A percentile compares a stretch with the other conserved stretches of the same genome.
phyloP scores from a whole-genome alignment of 2,329 filamentous ascomycete genomes.

The Penicillium sp. region DNA sequence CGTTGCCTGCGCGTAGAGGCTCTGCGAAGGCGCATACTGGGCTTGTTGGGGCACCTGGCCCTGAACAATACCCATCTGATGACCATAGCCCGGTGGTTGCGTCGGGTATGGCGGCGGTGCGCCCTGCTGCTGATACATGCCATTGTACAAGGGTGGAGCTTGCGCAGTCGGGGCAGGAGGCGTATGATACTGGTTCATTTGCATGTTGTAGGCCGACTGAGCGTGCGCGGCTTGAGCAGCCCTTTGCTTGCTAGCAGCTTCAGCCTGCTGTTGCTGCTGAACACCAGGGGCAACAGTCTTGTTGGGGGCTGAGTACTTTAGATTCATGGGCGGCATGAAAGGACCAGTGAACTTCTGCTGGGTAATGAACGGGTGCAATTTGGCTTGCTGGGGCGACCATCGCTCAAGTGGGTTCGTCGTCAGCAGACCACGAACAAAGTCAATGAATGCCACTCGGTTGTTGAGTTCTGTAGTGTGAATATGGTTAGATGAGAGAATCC shows the following conservation, averaged over 20 bases:
- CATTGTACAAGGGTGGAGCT: constrained; percentile 72
- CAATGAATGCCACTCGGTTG: constrained; percentile 95
- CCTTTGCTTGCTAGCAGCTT: constrained; percentile 89
- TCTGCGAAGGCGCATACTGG: constrained; percentile 73
- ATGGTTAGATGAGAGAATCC: constrained; percentile 24
- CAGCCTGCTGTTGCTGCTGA: constrained; percentile 93
- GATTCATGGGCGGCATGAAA: constrained; percentile 95
- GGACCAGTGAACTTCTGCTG: constrained; percentile 96
- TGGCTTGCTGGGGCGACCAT: constrained; percentile 97
- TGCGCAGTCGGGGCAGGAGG: constrained; percentile 48
- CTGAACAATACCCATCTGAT: constrained; percentile 71
- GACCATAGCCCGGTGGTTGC: constrained; percentile 70
- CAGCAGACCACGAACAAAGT: constrained; percentile 90
- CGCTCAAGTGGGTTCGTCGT: constrained; percentile 94
- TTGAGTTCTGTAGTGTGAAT: constrained; percentile 77
- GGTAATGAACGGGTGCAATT: constrained; percentile 96
- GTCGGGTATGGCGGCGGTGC: constrained; percentile 80
- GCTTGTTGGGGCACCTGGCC: constrained; percentile 64
- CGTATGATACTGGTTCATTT: constrained; percentile 60
- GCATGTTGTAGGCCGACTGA: constrained; percentile 69
- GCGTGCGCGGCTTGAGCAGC: constrained; percentile 69
- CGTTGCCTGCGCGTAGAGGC: constrained; percentile 72
- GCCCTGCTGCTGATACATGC: constrained; percentile 74
- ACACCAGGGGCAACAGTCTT: constrained; percentile 90
- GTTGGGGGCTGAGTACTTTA: constrained; percentile 83